Conservation (phyloP, 2,329 filamentous ascomycete genomes). For the Aspergillus pseudoglaucus region DNA sequence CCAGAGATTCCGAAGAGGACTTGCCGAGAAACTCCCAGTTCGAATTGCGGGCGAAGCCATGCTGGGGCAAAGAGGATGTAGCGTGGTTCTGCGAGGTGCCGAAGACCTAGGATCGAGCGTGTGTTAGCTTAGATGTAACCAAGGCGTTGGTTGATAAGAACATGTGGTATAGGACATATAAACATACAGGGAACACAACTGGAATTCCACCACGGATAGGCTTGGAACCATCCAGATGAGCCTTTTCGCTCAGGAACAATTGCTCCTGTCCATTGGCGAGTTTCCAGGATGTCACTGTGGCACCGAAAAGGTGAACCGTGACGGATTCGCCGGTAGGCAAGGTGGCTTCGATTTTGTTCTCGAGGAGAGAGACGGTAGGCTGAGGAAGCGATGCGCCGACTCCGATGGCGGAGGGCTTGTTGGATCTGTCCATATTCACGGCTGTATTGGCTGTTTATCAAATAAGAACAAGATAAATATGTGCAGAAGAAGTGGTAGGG, state of each 20-base stretch:
- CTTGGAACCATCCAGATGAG: conserved; percentile 78
- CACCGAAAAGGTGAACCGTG: conserved; percentile 80
- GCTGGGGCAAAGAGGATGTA: conserved; percentile 77
- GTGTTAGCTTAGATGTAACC: not conserved
- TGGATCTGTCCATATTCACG: conserved; percentile 64
- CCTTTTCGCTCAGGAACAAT: conserved; percentile 75
- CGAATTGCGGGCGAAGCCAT: conserved; percentile 86
- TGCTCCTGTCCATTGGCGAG: conserved; percentile 70
- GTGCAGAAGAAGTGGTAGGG: not conserved
- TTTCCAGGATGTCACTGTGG: conserved; percentile 92
- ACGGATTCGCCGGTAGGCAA: conserved; percentile 83
- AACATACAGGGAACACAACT: conserved; percentile 79
- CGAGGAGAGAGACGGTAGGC: conserved; percentile 68
- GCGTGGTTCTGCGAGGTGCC: conserved; percentile 71
- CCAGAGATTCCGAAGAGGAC: conserved; percentile 60
- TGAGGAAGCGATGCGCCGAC: conserved; percentile 68
- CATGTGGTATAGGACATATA: not conserved
- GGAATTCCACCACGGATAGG: conserved; percentile 87
- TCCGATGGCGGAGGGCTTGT: conserved; percentile 73
- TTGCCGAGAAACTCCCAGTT: conserved; percentile 94
- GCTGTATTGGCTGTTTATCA: not conserved
- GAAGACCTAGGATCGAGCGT: conserved; percentile 57
- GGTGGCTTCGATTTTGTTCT: conserved; percentile 68
- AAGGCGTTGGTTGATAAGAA: no score
- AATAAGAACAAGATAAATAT: no score